Base-by-base conservation (phyloP, 345 rosid species). In the Hypericum perforatum region DNA sequence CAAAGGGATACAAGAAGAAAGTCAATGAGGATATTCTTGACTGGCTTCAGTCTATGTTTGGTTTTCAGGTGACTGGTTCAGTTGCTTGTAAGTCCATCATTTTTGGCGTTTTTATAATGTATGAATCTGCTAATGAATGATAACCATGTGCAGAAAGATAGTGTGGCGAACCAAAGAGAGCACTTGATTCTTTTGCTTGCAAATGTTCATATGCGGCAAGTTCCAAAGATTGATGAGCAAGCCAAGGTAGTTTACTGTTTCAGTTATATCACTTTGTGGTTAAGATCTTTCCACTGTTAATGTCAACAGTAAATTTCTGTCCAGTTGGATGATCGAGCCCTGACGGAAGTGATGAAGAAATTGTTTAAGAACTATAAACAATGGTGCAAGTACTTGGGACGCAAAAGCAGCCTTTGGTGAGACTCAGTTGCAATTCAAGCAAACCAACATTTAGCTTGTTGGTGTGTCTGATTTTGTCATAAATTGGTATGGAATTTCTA, bases 331-430 rank as follows among this genome's bases (percentile, higher is more conserved):
- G 86, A 81, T n/a, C 67, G 45, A 8, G 76, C 86, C 13, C 49
- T 81, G 64, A 75, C 73, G 15, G 72, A 70, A 66, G 79, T 75
- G 47, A 81, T 81, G 86, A 73, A 75, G 70, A 75, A 64, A 59
- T 66, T 81, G 44, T 81, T 81, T 56, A 77, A 71, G 45, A 81
- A 78, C 68, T 81, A 81, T 69, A 81, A 78, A 60, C 73, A 60
- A 43, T 81, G 86, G 86, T 81, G 86, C 83, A 81, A 75, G 61
- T 78, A 74, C 59, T 60, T 81, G 61, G 83, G 86, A 38, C 77
- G 79, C 57, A 78, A 81, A 75, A 75, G 78, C 57, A 81, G 86
- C 60, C 80, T 81, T 59, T 73, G 81, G 86, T 80, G 57, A 73
- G 79, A n/a, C 41, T 55, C 50, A 54, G 54, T 8, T 41, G 50